Conservation (phyloP, 805 yeast species). For the Saccharomycodes ludwigii region DNA sequence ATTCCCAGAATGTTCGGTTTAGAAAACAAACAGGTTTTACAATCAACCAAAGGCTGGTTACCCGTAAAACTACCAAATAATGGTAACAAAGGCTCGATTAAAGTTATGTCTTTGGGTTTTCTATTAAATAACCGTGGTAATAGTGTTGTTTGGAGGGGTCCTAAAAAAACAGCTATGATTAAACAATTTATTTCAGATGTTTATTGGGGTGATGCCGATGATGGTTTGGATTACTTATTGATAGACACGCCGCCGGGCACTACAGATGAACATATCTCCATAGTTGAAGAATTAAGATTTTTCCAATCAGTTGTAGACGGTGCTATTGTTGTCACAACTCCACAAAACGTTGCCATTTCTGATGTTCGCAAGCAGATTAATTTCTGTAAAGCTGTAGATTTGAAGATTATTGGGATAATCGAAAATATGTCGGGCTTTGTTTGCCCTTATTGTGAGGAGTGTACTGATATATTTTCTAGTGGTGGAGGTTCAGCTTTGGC, state of each 20-base stretch:
- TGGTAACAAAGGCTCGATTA: conserved; percentile 30
- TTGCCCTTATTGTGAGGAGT: conserved; percentile 88
- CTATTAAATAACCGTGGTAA: conserved; percentile 72
- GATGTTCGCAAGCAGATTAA: conserved; percentile 92
- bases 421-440: conserved; percentile 97
- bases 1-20: conserved; percentile 93
- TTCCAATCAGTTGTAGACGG: conserved; percentile 60
- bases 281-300: conserved; percentile 75
- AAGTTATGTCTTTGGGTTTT: conserved; percentile 83
- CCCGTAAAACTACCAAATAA: conserved; percentile 47
- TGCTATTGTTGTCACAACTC: conserved; percentile 91
- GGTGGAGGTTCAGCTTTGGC: conserved; percentile 84
- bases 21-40: conserved; percentile 68
- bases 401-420: conserved; percentile 70
- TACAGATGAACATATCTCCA: conserved; percentile 93
- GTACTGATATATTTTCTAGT: conserved; percentile 80
- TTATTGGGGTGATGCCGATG: conserved; percentile 71
- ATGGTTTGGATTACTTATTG: conserved; percentile 50
- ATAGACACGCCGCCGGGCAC: conserved; percentile 99
- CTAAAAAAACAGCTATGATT: conserved; percentile 96
- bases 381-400: conserved; percentile 77
- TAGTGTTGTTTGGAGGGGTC: conserved; percentile 97
- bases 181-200: conserved; percentile 87
- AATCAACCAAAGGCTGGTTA: conserved; percentile 78
- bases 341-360: conserved; percentile 84